Conservation (phyloP, 768 basidiomycete genomes). For the Suillus subalutaceus region DNA sequence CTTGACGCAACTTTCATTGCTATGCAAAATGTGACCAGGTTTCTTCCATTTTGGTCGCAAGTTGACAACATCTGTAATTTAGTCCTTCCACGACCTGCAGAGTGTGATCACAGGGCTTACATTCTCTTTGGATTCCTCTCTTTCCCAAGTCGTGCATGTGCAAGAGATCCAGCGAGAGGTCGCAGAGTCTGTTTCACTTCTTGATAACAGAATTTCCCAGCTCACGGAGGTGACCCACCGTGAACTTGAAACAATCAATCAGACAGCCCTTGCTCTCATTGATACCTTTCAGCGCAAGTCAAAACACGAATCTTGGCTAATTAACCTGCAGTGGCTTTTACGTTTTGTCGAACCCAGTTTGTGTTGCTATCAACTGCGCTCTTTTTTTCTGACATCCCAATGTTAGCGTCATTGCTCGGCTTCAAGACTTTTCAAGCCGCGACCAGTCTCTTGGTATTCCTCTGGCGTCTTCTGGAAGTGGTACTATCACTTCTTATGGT, state of each 20-base stretch:
- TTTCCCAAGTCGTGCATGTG: slow-evolving; percentile 33
- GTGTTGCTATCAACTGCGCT: slow-evolving; percentile 14
- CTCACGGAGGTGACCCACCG: slow-evolving; percentile 42
- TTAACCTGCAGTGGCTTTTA: slow-evolving; percentile 23
- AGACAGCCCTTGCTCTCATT: slow-evolving; percentile 38
- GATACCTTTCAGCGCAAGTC: slow-evolving; percentile 18
- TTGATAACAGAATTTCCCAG: slow-evolving; percentile 39
- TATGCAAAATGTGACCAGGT: slow-evolving; percentile 33
- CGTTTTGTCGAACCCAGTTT: slow-evolving; percentile 24
- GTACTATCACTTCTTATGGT: slow-evolving; percentile 47
- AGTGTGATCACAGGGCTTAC: slow-evolving; percentile 11
- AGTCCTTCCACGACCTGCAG: slow-evolving; percentile 11
- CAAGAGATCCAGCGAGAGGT: slow-evolving; percentile 41
- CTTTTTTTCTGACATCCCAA: neutral
- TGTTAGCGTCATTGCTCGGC: slow-evolving; percentile 17
- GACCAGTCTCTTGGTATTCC: slow-evolving; percentile 25
- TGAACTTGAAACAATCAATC: slow-evolving; percentile 52
- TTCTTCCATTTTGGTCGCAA: slow-evolving; percentile 16
- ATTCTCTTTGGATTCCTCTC: slow-evolving; percentile 33
- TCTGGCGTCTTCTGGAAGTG: slow-evolving; percentile 36
- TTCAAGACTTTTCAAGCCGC: slow-evolving; percentile 32
- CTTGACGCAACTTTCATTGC: slow-evolving; percentile 26
- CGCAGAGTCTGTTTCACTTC: slow-evolving; percentile 35
- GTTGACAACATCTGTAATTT: slow-evolving; percentile 19
- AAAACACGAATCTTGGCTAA: neutral